Evolutionary conservation across 1,284 basidiomycete species (phyloP).

Genomic region (Puccinia horiana): DNA sequence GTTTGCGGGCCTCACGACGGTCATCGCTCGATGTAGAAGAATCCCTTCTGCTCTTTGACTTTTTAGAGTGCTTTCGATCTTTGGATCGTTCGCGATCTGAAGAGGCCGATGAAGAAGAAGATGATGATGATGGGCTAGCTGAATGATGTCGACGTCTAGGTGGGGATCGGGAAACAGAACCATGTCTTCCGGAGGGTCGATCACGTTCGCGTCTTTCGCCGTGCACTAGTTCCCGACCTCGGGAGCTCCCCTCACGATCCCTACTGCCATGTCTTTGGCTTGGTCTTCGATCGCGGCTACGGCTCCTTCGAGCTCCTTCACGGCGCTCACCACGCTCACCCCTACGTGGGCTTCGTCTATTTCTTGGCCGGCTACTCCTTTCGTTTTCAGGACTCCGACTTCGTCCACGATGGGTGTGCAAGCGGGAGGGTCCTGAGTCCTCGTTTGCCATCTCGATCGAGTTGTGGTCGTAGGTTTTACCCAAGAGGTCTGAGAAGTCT

Average conservation of each 20-base stretch:
- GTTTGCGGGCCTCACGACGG: background rate
- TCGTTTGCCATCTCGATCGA: slow-evolving; percentile 4
- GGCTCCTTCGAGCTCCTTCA: slow-evolving; percentile 7
- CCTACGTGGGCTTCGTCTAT: background rate
- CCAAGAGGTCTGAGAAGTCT: background rate
- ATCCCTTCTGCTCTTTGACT: slow-evolving; percentile 18
- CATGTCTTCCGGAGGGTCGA: slow-evolving; percentile 12
- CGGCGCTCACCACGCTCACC: background rate
- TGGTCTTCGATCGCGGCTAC: slow-evolving; percentile 13
- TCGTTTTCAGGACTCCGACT: slow-evolving; percentile 16
- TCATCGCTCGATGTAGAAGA: background rate
- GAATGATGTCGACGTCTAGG: slow-evolving; percentile 11
- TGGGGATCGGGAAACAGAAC: slow-evolving; percentile 5
- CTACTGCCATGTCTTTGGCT: background rate
- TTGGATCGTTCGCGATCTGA: background rate
- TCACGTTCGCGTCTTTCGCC: background rate
- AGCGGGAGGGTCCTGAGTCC: slow-evolving; percentile 9
- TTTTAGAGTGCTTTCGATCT: slow-evolving; percentile 18
- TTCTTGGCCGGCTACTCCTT: background rate
- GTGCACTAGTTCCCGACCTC: slow-evolving; percentile 10
- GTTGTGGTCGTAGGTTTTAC: background rate
- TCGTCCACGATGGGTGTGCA: slow-evolving; percentile 1
- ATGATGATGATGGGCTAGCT: slow-evolving; percentile 12
- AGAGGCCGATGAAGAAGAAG: background rate
- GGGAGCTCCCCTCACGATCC: background rate